Evolutionary conservation across 768 basidiomycete species (phyloP).

Genomic region (Asterophora parasitica): DNA sequence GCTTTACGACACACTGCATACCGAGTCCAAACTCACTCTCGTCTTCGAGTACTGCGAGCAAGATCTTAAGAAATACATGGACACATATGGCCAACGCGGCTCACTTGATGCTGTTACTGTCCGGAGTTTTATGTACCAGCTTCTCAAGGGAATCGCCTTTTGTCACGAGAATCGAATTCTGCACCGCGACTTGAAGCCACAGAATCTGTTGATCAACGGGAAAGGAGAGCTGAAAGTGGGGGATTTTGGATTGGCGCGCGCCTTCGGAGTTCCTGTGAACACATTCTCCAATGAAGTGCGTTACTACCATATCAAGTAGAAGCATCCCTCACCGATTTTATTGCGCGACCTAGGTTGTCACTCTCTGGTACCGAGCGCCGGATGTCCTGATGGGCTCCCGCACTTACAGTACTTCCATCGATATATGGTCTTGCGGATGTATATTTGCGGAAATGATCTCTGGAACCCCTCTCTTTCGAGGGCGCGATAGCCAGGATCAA

Average conservation of each 20-base stretch:
- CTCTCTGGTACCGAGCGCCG: slow-evolving; percentile 97
- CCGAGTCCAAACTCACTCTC: slow-evolving; percentile 94
- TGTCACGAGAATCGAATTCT: slow-evolving; percentile 98
- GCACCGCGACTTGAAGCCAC: slow-evolving; percentile 96
- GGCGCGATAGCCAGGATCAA: slow-evolving; percentile 96
- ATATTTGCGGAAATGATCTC: slow-evolving; percentile 99
- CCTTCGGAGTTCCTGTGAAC: slow-evolving; percentile 98
- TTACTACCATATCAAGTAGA: too few relatives aligned
- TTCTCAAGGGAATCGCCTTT: slow-evolving; percentile 94
- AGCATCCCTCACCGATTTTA: too few relatives aligned
- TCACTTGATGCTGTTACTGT: slow-evolving; percentile 88
- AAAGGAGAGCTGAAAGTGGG: slow-evolving; percentile 97
- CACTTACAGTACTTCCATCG: slow-evolving; percentile 97
- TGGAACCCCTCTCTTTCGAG: slow-evolving; percentile 93
- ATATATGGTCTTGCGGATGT: slow-evolving; percentile 98
- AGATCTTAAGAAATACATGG: slow-evolving; percentile 99
- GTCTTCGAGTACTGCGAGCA: slow-evolving; percentile 99
- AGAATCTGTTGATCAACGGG: slow-evolving; percentile 95
- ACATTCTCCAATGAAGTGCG: slow-evolving; percentile 95
- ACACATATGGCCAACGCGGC: slow-evolving; percentile 93
- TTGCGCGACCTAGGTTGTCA: slow-evolving; percentile 81
- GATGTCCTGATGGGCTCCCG: slow-evolving; percentile 96
- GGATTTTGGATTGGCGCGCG: slow-evolving; percentile 95
- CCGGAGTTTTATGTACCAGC: slow-evolving; percentile 96
- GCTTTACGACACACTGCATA: slow-evolving; percentile 97